Base-by-base conservation (phyloP, 148 eudicot genomes). In the Suaeda aralocaspica region DNA sequence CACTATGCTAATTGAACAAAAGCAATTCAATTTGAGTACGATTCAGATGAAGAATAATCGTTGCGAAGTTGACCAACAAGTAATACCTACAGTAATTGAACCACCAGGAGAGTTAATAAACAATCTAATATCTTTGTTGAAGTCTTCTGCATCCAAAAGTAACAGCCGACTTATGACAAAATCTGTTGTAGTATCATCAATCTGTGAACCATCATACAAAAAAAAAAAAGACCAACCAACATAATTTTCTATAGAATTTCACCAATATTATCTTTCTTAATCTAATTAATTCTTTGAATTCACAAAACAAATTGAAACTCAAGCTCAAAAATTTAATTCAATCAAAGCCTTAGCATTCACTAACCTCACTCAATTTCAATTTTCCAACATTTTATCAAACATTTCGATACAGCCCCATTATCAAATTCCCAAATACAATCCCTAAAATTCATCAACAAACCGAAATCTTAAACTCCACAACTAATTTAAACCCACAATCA, bases 81-180 rank as follows among this genome's bases (percentile, higher is more conserved):
- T 64, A 71, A 66, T 80, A 94, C 99, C 99, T 59, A 93, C 91
- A 84, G 96, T 86, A 9, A 85, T 80, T 34, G 96, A 89, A 66
- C 98, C 98, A 79, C 97, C 99, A 39, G 99, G 91, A 42, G 96
- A 91, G 81, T 91, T 87, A 46, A 94, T 94, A 80, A 91, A 83
- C 81, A 91, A 31, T 71, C 78, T 84, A 63, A 94, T 94, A 69
- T 94, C 99, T 64, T 86, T 91, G 61, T 74, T 82, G 4, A 79
- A 63, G 70, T 94, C 96, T 75, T 94, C 97, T 0, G 99, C 95
- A 78, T 94, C 97, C 72, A 94, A 87, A 64, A 89, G 78, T 51
- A 94, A 80, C 52, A 94, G 91, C 82, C 91, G 97, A 71, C 85
- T 88, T 46, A 94, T 85, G 76, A 94, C 76, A 74, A 91, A 94